Evolutionary conservation across 2,329 filamentous ascomycete species (phyloP), one percentile per base, ranked within the genome.

Genomic region (Ophiostoma montium): DNA sequence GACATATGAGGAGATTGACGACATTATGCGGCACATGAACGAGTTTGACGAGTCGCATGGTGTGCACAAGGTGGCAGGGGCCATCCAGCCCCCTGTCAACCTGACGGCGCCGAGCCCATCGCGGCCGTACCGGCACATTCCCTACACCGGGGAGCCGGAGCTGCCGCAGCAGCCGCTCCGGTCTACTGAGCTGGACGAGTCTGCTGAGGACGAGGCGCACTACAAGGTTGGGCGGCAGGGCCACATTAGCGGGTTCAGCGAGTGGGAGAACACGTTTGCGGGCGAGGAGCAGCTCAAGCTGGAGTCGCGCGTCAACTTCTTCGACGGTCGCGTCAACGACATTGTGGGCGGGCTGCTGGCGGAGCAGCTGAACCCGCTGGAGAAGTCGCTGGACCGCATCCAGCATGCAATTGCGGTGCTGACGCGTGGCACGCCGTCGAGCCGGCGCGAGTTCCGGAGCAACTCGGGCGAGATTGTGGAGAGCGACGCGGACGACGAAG

Each of bases 401-500:
- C 84, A 90, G 56, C 71, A 82, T 49, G 78, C 78, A 3, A 65
- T 94, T 49, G 70, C 71, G 16, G 67, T 71, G 39, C 70, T 54
- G 21, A 71, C 76, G 27, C 69, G 70, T 30, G 70, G 70, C 49
- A 70, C 72, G 13, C 67, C 70, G 23, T 76, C 78, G 11, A 76
- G 71, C 49, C 70, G 75, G 30, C 74, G 74, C 36, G 73, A 75
- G 23, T 71, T 76, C 55, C 77, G 80, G 56, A 86, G 81, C 62
- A 65, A 78, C 36, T 89, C 84, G 43, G 77, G 71, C n/a, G 84
- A 87, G 30, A 60, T 74, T 3, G 72, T 77, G 44, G 80, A 94
- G 52, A 95, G 90, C 61, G 92, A 96, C 65, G 90, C 92, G 11
- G 90, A 96, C 62, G 89, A 95, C 54, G 88, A 95, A 60, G 89